Evolutionary conservation across 805 yeast species (phyloP), one percentile per base, ranked within the genome.

Genomic region (Starmerella sp.): DNA sequence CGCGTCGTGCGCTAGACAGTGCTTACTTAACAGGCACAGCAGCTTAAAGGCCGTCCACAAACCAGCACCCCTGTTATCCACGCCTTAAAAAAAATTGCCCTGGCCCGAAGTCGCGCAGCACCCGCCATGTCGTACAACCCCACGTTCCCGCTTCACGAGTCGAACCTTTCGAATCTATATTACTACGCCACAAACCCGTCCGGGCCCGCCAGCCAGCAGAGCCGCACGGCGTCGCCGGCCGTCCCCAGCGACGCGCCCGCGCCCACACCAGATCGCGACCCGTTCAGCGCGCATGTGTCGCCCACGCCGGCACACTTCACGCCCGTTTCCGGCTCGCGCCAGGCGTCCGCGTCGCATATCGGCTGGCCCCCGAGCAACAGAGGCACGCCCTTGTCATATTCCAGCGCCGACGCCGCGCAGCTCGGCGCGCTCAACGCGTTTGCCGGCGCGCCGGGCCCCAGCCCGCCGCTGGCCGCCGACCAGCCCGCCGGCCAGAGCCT

Each of bases 41-140:
- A 13, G 31, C 31, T 34, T 46, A 34, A 46, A 46, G 49, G 34
- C 37, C 15, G 38, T 7, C 39, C 49, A 34, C 49, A 34, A 34
- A 46, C 49, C 39, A 46, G 14, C 34, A 8, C 30, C 22, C 6
- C n/a, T 34, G 14, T 32, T 34, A 17, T 43, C 36, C 47, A 32
- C 15, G 17, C 14, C 22, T 46, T 14, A 34, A 46, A 46, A 46
- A 46, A 46, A 46, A 46, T 30, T 14, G 13, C 35, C 5, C n/a
- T 14, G 7, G 5, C 14, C 15, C 29, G 14, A n/a, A 15, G 3
- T 10, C 39, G 11, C 39, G 5, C 39, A 34, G 32, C 14, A 15
- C 10, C 39, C 38, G 15, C 39, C 5, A 46, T 46, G 41, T 48
- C 51, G 5, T 48, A 36, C 51, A 48, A 48, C 51, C 14, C 51